Conservation (phyloP, 2,329 filamentous ascomycete species). For the Claviceps pazoutovae region DNA sequence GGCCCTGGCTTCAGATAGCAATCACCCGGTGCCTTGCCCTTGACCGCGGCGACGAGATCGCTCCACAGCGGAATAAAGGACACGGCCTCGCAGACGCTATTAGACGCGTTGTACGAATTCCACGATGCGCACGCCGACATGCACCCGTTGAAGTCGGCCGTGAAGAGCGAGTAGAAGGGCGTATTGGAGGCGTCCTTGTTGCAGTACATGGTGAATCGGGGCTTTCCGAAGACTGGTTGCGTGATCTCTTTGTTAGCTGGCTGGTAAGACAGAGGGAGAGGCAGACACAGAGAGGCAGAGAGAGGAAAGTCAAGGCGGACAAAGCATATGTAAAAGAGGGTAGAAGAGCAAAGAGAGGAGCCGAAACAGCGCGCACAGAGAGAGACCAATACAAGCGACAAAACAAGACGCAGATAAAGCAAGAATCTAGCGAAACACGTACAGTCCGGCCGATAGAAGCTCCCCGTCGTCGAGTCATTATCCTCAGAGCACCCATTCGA, state of each 20-base stretch:
- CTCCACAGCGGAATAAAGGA: conserved; percentile 10
- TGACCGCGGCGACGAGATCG: background rate
- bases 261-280: too few species aligned
- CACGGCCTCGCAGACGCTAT: conserved; percentile 6
- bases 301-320: background rate
- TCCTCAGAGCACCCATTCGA: conserved; percentile 27
- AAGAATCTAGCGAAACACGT: background rate
- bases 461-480: conserved; percentile 20
- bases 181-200: conserved; percentile 25
- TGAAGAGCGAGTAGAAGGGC: conserved; percentile 27
- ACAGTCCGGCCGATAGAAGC: background rate
- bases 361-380: too few species aligned
- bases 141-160: conserved; percentile 28
- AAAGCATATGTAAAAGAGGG: background rate
- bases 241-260: background rate
- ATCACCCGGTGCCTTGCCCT: conserved; percentile 3
- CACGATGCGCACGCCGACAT: conserved; percentile 33
- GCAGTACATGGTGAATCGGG: conserved; percentile 29
- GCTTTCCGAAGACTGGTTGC: conserved; percentile 20
- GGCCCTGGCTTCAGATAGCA: conserved; percentile 6
- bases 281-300: too few species aligned
- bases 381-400: too few species aligned
- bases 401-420: too few species aligned
- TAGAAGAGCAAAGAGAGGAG: background rate
- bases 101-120: conserved; percentile 8